These are phyloP conservation scores for Ramaria sp. DNA, from an alignment of 768 basidiomycete genomes.

Conservation along the genomic window DNA sequence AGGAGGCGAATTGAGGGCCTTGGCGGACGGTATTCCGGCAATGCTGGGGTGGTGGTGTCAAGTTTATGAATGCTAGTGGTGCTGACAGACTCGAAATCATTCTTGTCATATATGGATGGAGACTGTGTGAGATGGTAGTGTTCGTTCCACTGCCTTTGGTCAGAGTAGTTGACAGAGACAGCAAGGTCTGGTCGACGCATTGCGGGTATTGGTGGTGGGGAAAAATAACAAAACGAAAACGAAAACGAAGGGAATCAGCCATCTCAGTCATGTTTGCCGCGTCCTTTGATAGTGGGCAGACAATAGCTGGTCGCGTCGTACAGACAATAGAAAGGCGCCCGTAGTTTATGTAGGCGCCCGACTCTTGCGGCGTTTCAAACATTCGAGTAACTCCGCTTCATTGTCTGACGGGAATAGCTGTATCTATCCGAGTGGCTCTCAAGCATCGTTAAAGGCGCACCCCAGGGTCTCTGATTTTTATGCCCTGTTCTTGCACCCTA, in stretches of 20 bases:
- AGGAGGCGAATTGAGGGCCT: constrained; percentile 52
- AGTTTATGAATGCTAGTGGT: background rate
- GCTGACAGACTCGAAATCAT: background rate
- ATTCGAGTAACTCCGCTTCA: background rate
- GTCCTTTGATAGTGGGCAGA: background rate
- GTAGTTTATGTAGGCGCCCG: too few relatives aligned
- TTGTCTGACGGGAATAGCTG: background rate
- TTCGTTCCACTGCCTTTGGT: background rate
- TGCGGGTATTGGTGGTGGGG: background rate
- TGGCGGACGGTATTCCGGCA: constrained; percentile 16
- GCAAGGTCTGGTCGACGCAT: constrained; percentile 8
- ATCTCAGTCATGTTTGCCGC: background rate
- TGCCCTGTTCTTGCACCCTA: too few relatives aligned
- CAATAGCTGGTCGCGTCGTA: constrained; percentile 1
- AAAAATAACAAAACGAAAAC: background rate
- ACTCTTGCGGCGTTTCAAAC: background rate
- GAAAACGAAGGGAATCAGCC: constrained; percentile 1
- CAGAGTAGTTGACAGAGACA: constrained; percentile 1
- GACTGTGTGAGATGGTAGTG: constrained; percentile 1
- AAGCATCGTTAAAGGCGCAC: too few relatives aligned
- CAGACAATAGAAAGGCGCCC: constrained; percentile 6
- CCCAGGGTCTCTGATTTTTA: too few relatives aligned
- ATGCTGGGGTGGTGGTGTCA: background rate
- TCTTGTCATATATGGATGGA: constrained; percentile 5
- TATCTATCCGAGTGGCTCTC: too few relatives aligned